Conservation (phyloP, 2,329 filamentous ascomycete species). For the Pezicula carpinea region DNA sequence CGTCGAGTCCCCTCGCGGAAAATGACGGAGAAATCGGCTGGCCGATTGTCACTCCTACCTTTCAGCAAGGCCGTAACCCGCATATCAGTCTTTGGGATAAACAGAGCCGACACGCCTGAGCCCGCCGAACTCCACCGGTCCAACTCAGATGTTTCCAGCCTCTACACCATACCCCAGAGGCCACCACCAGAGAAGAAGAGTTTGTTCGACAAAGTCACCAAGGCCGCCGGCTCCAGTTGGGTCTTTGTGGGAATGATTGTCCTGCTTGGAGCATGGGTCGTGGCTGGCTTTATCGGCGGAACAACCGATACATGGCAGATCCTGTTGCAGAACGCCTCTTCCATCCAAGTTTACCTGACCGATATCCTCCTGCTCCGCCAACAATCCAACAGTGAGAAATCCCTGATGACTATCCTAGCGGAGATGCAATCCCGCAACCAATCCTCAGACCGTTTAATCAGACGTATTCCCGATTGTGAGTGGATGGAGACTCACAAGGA, state of each 20-base stretch:
- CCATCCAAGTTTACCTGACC: slow-evolving; percentile 33
- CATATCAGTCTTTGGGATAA: too few relatives aligned
- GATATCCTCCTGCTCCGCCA: slow-evolving; percentile 35
- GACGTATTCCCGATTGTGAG: slow-evolving; percentile 19
- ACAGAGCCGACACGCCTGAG: neutral
- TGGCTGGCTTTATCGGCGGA: slow-evolving; percentile 28
- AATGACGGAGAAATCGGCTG: neutral
- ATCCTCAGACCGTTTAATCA: slow-evolving; percentile 29
- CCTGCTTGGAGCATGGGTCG: slow-evolving; percentile 27
- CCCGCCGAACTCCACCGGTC: neutral
- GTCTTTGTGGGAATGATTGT: slow-evolving; percentile 29
- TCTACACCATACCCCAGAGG: slow-evolving; percentile 3
- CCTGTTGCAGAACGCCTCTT: slow-evolving; percentile 31
- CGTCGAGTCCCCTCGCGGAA: neutral
- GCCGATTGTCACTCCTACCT: neutral
- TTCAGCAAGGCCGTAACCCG: neutral
- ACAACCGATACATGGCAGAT: slow-evolving; percentile 32
- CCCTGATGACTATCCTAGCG: slow-evolving; percentile 26
- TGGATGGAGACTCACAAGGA: slow-evolving; percentile 20
- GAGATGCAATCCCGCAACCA: slow-evolving; percentile 29
- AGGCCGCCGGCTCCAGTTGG: slow-evolving; percentile 22
- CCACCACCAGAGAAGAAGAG: slow-evolving; percentile 9
- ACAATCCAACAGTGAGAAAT: slow-evolving; percentile 30
- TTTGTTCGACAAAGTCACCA: slow-evolving; percentile 24
- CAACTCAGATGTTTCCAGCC: neutral